These are phyloP conservation scores for Lentinus polychrous DNA, from an alignment of 1,284 basidiomycete genomes.

Conservation along the genomic window DNA sequence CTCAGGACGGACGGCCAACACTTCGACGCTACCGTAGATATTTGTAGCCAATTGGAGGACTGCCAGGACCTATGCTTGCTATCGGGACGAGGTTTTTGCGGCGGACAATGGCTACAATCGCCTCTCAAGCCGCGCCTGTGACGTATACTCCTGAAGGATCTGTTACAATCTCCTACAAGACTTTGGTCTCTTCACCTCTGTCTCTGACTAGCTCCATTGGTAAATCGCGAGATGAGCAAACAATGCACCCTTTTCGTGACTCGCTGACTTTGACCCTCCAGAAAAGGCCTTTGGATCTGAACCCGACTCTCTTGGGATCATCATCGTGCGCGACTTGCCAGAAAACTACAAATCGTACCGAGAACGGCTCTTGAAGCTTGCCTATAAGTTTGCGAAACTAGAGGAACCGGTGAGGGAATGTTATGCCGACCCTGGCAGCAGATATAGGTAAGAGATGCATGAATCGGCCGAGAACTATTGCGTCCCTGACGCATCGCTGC, in stretches of 20 bases:
- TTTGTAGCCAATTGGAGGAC: no score
- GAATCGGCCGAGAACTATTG: background rate
- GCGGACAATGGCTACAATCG: slow-evolving; percentile 22
- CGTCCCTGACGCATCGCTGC: background rate
- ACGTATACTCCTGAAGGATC: slow-evolving; percentile 43
- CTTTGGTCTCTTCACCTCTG: slow-evolving; percentile 51
- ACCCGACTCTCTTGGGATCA: slow-evolving; percentile 69
- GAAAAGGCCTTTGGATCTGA: slow-evolving; percentile 78
- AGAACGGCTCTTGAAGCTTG: slow-evolving; percentile 63
- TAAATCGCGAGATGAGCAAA: slow-evolving; percentile 20
- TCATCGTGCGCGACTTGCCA: slow-evolving; percentile 79
- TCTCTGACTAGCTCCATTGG: slow-evolving; percentile 60
- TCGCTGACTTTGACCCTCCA: slow-evolving; percentile 20
- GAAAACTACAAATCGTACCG: slow-evolving; percentile 53
- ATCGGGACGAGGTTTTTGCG: slow-evolving; percentile 6
- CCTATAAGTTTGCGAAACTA: slow-evolving; percentile 69
- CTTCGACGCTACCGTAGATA: no score
- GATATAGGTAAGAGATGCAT: slow-evolving; percentile 52
- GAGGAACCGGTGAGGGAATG: slow-evolving; percentile 58
- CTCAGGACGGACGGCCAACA: no score
- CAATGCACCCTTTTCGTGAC: background rate
- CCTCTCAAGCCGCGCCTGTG: slow-evolving; percentile 13
- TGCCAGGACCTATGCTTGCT: no score
- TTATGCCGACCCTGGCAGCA: slow-evolving; percentile 61
- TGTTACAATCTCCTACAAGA: slow-evolving; percentile 65